Percentiles rank a stretch among this genome's conserved stretches.
These are phyloP conservation scores for Dicorynia guianensis DNA, from an alignment of 306 rosid species.

Conservation along the genomic window DNA sequence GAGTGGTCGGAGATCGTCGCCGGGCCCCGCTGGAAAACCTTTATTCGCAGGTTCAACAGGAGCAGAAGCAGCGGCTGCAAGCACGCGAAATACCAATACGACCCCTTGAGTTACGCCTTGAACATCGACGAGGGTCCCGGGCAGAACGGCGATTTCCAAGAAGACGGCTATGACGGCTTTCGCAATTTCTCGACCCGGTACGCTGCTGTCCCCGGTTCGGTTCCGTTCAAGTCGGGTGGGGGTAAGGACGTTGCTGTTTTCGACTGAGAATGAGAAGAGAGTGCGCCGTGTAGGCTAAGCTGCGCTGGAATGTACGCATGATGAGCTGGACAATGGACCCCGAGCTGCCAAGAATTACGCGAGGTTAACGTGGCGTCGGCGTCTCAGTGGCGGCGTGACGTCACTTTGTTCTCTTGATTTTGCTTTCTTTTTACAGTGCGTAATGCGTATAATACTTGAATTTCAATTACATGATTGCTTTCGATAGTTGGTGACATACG, in stretches of 20 bases:
- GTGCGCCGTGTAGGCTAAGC: conserved; percentile 37
- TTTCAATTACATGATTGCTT: too few relatives aligned
- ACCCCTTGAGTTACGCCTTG: conserved; percentile 81
- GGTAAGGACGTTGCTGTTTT: conserved; percentile 44
- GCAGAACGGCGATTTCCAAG: conserved; percentile 46
- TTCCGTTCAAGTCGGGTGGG: conserved; percentile 8
- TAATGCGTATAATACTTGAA: background rate
- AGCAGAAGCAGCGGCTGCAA: conserved; percentile 48
- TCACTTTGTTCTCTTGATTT: conserved; percentile 1
- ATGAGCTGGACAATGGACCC: conserved; percentile 53
- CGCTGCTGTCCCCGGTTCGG: conserved; percentile 47
- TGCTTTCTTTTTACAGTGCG: background rate
- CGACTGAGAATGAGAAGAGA: conserved; percentile 25
- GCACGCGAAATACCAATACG: conserved; percentile 80
- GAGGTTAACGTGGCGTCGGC: conserved; percentile 46
- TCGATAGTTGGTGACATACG: background rate
- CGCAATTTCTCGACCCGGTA: conserved; percentile 83
- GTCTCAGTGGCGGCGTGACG: conserved; percentile 11
- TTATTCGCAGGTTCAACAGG: conserved; percentile 77
- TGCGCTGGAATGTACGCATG: conserved; percentile 43
- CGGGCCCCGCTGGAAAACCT: conserved; percentile 95
- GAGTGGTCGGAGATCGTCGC: conserved; percentile 97
- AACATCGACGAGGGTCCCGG: conserved; percentile 84
- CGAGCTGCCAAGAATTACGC: background rate
- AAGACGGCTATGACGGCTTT: conserved; percentile 46